A percentile compares a stretch with the other conserved stretches of the same genome.
These are phyloP conservation scores for Microbotryum violaceum DNA, from an alignment of 1,284 basidiomycete genomes.

Conservation along the genomic window DNA sequence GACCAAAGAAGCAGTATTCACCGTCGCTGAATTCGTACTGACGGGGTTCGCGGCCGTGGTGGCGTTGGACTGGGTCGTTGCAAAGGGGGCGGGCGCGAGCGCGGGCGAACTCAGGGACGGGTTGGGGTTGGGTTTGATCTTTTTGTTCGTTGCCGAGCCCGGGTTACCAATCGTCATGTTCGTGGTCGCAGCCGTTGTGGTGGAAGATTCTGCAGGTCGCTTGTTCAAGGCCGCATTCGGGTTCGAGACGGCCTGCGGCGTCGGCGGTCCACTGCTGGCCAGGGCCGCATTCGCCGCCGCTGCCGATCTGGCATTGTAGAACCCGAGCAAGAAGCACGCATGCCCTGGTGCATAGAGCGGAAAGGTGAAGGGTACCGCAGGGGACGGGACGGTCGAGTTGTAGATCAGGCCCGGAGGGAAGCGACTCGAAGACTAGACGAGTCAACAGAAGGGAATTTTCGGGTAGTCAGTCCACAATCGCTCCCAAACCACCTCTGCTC, in stretches of 20 bases:
- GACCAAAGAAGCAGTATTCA: background rate
- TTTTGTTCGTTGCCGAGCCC: background rate
- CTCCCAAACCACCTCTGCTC: background rate
- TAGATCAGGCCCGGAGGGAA: conserved; percentile 28
- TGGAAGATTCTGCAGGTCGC: conserved; percentile 7
- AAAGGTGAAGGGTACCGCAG: conserved; percentile 14
- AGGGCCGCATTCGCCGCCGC: background rate
- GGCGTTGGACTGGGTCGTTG: background rate
- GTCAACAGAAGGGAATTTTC: background rate
- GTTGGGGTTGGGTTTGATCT: conserved; percentile 16
- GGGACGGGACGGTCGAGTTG: conserved; percentile 9
- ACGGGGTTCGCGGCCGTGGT: background rate
- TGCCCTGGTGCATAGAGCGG: conserved; percentile 15
- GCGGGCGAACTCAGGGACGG: background rate
- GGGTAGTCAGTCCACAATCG: background rate
- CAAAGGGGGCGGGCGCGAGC: background rate
- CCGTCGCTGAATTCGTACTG: background rate
- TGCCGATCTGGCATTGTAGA: conserved; percentile 17
- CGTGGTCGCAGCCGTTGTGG: background rate
- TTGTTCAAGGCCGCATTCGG: conserved; percentile 5
- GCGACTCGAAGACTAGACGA: conserved; percentile 11
- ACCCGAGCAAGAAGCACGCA: conserved; percentile 29
- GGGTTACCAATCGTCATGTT: too few species aligned
- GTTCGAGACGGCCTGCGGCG: background rate
- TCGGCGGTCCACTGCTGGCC: background rate